Evolutionary conservation across 352 stramenopile species (phyloP), one percentile per base, ranked within the genome.

Genomic region (Phytophthora nicotianae): DNA sequence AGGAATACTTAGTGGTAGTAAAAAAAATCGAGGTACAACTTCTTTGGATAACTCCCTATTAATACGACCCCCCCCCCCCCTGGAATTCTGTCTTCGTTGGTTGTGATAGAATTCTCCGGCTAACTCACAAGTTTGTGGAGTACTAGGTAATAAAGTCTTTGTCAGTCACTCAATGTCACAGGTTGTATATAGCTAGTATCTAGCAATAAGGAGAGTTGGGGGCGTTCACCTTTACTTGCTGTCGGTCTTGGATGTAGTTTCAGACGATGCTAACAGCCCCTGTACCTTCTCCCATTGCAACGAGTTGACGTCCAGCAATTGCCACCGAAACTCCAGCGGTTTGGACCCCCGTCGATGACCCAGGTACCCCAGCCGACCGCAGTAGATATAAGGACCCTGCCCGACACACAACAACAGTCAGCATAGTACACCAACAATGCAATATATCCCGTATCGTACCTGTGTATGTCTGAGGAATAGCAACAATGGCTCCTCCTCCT

Each of bases 251-350:
- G 35, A 16, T 43, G 14, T n/a, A 4, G 37, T 43, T 21, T 43
- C n/a, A 20, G 32, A 46, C 13, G 35, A 21, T 3, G 14, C 13
- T 33, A 56, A 26, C 3, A 56, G 16, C 3, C 5, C 49, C 9
- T 35, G 56, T 7, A 72, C 29, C 27, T 73, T 66, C 26, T 37
- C 32, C 65, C 70, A 75, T 13, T 70, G n/a, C 26, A 72, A 23
- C 10, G 57, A 56, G 10, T 68, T 55, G 0, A 72, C 35, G 45
- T 91, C 82, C 11, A 88, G 53, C 33, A 91, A 49, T 56, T 91
- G 82, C 78, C 77, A 91, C 3, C 77, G 78, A 62, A 91, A 89
- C 43, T 89, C 78, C 8, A 91, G 42, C 32, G 78, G 82, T 17
- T 62, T 69, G 4, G 59, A 65, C 10, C 26, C 42, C 0, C 52